phyloP scores from a whole-genome alignment of 2,329 filamentous ascomycete species.

The Elsinoe ampelina region DNA sequence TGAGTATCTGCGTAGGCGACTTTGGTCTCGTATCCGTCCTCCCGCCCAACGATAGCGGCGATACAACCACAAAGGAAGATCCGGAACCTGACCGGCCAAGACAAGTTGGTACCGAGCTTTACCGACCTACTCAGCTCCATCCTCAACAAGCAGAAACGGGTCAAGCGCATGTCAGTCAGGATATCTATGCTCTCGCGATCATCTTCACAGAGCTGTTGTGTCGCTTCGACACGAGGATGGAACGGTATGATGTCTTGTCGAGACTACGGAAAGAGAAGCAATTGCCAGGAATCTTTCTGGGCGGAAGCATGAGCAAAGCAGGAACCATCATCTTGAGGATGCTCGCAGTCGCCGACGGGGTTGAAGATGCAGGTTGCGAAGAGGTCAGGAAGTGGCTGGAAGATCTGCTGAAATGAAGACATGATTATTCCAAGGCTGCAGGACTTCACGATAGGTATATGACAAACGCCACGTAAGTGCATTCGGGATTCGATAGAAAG shows the following conservation, averaged over 20 bases:
- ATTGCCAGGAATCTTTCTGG: neutral
- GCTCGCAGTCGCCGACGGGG: neutral
- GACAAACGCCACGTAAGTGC: neutral
- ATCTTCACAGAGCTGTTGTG: constrained; percentile 54
- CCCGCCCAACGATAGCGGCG: constrained; percentile 20
- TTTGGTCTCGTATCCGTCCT: constrained; percentile 56
- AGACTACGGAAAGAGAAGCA: neutral
- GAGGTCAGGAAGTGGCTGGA: neutral
- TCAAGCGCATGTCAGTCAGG: constrained; percentile 43
- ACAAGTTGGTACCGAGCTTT: constrained; percentile 24
- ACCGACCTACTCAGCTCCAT: constrained; percentile 12
- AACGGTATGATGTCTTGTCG: constrained; percentile 25
- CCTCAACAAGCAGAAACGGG: constrained; percentile 41
- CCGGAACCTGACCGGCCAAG: neutral
- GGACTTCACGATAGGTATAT: too few relatives aligned
- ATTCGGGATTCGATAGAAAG: neutral
- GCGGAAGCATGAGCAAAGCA: neutral
- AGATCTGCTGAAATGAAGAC: neutral
- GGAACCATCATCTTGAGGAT: neutral
- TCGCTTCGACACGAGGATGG: constrained; percentile 39
- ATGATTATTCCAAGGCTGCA: neutral
- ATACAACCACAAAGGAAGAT: neutral
- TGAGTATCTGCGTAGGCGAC: constrained; percentile 56
- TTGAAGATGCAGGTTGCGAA: neutral
- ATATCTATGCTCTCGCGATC: constrained; percentile 54